These are phyloP conservation scores for Pichia pseudocactophila DNA, from an alignment of 805 yeast species.

Conservation along the genomic window DNA sequence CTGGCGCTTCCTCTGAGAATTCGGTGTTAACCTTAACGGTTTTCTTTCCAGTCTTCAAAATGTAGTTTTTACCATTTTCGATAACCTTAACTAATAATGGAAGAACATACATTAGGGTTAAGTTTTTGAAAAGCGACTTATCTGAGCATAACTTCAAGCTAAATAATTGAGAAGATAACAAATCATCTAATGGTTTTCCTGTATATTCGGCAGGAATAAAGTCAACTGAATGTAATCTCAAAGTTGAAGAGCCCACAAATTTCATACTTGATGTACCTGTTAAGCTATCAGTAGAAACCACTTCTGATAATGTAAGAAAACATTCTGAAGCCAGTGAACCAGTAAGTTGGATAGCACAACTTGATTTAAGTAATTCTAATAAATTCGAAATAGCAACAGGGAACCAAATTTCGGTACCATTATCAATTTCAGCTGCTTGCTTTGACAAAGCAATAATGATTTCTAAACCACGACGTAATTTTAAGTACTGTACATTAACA, in stretches of 20 bases:
- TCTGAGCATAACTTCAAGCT: conserved; percentile 66
- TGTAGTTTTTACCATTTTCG: conserved; percentile 52
- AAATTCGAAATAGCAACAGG: conserved; percentile 50
- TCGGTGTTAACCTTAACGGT: conserved; percentile 46
- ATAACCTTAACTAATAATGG: conserved; percentile 68
- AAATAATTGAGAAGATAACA: conserved; percentile 62
- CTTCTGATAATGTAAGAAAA: conserved; percentile 46
- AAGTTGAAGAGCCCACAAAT: conserved; percentile 60
- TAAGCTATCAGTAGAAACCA: conserved; percentile 35
- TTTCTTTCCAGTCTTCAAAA: conserved; percentile 45
- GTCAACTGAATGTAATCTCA: conserved; percentile 45
- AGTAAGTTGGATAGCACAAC: conserved; percentile 19
- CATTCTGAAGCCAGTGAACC: conserved; percentile 39
- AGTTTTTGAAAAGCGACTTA: conserved; percentile 58
- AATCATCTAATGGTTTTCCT: conserved; percentile 44
- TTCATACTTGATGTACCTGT: conserved; percentile 36
- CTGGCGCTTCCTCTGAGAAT: conserved; percentile 73
- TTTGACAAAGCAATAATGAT: conserved; percentile 46
- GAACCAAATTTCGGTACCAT: conserved; percentile 64
- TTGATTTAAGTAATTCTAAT: conserved; percentile 35
- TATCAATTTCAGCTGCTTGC: conserved; percentile 44
- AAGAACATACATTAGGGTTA: conserved; percentile 61
- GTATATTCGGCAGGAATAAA: conserved; percentile 37
- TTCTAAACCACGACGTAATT: conserved; percentile 40
- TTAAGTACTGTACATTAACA: conserved; percentile 31